Evolutionary conservation across 495 filamentous ascomycete species (phyloP).

Genomic region (Talaromyces stipitatus): DNA sequence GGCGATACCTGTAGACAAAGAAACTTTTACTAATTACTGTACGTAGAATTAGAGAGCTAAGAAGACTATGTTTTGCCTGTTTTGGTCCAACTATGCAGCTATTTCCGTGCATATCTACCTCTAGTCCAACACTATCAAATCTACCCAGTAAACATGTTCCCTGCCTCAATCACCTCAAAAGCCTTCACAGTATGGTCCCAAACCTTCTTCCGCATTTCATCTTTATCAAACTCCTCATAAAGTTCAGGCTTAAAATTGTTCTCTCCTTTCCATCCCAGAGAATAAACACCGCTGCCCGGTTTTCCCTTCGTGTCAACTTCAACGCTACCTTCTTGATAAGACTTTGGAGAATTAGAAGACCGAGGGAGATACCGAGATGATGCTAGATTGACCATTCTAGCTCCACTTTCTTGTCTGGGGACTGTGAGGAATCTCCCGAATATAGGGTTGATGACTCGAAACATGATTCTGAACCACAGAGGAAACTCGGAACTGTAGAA

Average conservation of each 20-base stretch:
- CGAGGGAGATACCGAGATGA: constrained; percentile 1
- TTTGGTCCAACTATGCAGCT: too few relatives aligned
- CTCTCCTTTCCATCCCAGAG: constrained; percentile 27
- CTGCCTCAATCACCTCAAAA: constrained; percentile 19
- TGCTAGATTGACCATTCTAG: constrained; percentile 1
- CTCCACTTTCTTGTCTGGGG: constrained; percentile 3
- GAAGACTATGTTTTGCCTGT: too few relatives aligned
- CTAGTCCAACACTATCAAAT: too few relatives aligned
- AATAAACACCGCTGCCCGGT: constrained; percentile 27
- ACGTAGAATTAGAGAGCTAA: too few relatives aligned
- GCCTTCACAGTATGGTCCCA: constrained; percentile 31
- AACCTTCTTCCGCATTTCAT: constrained; percentile 20
- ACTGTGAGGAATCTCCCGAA: background rate
- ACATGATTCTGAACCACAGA: constrained; percentile 5
- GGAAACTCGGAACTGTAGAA: constrained; percentile 1
- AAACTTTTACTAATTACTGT: too few relatives aligned
- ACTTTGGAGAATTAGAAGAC: background rate
- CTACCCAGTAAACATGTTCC: constrained; percentile 8
- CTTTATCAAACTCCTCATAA: constrained; percentile 18
- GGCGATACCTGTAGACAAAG: too few relatives aligned
- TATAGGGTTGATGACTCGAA: background rate
- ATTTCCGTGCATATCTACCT: too few relatives aligned
- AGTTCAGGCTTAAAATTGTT: constrained; percentile 15
- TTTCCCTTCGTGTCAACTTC: constrained; percentile 18
- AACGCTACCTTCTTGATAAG: constrained; percentile 8